Evolutionary conservation across 1,139 yeast genomes (phyloP), one percentile per base, ranked within the genome.

Genomic region (Debaryomyces nepalensis): DNA sequence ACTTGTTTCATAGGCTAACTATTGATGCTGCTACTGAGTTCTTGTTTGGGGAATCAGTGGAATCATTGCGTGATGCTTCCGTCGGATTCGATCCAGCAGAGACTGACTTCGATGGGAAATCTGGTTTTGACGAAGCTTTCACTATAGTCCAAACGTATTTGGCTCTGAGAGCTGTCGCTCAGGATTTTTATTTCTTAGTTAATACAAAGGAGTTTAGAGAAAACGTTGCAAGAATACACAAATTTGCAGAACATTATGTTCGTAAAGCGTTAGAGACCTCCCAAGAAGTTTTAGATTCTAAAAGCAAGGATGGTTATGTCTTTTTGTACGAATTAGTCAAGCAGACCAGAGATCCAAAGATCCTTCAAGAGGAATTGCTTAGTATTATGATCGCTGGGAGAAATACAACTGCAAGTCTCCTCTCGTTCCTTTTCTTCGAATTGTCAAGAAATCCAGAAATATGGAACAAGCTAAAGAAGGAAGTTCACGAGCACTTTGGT

Each of bases 31-130:
- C 36, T 9, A 37, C 83, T 12, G 83, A 80, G 57, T 77, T 79
- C 52, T 64, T 80, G 50, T 79, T 80, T 60, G 85, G 85, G 6
- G 35, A 37, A 30, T 74, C 81, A 4, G 69, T 79, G 19, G 80
- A 77, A 51, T 73, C 74, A 45, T 57, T 77, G 46, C 74, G 75
- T 55, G 82, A 81, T 3, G 75, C 71, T 47, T 64, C 76, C 3
- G 68, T 70, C 1, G 55, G 61, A 10, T 37, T 41, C 19, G 38
- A 26, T 35, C 57, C 68, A 2, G 60, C 70, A 3, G 39, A 48
- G 2, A 42, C 39, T 2, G 50, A 42, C 18, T 40, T 49, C 32
- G 56, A 58, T 26, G 61, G 63, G 18, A 56, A 59, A 42, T 53
- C 55, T 22, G 66, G 66, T n/a, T 73, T 75, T 48, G 71, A 71